Percentiles rank a stretch among this genome's conserved stretches.
Conservation (phyloP, 306 rosid species). For the Fagus crenata region DNA sequence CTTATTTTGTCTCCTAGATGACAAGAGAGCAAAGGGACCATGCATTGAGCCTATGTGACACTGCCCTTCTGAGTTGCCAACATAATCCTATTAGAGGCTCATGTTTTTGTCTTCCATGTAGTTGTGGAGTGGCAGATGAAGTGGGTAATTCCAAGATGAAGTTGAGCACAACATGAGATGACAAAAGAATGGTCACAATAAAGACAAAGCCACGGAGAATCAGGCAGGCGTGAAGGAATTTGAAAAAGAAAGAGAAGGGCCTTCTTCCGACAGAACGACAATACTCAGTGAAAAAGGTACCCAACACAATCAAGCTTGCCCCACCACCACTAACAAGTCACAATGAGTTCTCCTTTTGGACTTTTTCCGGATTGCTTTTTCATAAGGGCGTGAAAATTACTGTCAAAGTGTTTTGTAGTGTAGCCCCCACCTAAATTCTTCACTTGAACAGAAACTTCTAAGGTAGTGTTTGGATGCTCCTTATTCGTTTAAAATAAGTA, state of each 20-base stretch:
- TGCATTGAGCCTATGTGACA: constrained; percentile 17
- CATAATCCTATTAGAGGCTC: constrained; percentile 23
- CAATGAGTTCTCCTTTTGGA: constrained; percentile 51
- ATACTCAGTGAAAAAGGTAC: constrained; percentile 47
- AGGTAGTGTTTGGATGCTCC: constrained; percentile 32
- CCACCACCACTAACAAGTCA: constrained; percentile 62
- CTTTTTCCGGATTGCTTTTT: constrained; percentile 55
- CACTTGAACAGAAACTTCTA: constrained; percentile 11
- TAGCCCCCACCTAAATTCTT: constrained; percentile 41
- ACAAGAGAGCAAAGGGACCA: constrained; percentile 16
- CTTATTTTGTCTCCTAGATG: constrained; percentile 35
- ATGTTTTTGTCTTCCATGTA: constrained; percentile 40
- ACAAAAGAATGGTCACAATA: constrained; percentile 28
- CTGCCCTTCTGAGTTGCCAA: constrained; percentile 30
- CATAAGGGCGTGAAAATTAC: constrained; percentile 65
- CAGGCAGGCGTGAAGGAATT: constrained; percentile 52
- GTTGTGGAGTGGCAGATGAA: constrained; percentile 36
- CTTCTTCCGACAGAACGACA: constrained; percentile 79
- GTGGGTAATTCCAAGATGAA: constrained; percentile 19
- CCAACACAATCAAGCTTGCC: constrained; percentile 58
- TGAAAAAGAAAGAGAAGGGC: constrained; percentile 38
- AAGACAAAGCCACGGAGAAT: constrained; percentile 62
- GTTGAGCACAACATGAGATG: constrained; percentile 14
- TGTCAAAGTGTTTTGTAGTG: constrained; percentile 30
- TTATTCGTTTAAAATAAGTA: too few species aligned